Base-by-base conservation (phyloP, 345 rosid genomes). In the Boechera divaricarpa region DNA sequence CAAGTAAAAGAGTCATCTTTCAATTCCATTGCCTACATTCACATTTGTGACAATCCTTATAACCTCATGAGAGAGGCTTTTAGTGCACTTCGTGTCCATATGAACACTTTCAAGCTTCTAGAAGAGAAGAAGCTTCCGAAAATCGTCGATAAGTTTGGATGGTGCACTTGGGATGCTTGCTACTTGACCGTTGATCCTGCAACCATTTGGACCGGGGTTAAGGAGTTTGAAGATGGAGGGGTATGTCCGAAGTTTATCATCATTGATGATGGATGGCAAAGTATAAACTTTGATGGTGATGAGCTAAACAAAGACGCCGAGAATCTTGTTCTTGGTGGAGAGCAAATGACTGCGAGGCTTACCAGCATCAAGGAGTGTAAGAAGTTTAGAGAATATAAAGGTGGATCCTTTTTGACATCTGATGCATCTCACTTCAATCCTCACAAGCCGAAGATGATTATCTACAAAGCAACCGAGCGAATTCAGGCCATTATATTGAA, bases 111-210 rank as follows among this genome's bases (percentile, higher is more conserved):
- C 69, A 86, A 81, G 87, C 90, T 91, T 36, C 28, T 90, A 49
- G 98, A 90, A 81, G 98, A 90, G 86, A 94, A 91, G 80, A 73
- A 42, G 16, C 83, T 60, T 12, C 94, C 96, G 2, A 62, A 82
- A 5, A 71, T 91, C 28, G 75, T 83, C 8, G 85, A 91, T 63
- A 91, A 91, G 83, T 94, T 94, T 38, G 98, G 98, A 29, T 91
- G 97, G 97, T 94, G 98, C 80, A 94, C 98, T 48, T 94, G 97
- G 98, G 97, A 94, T 78, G 93, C 97, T 6, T 87, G 91, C 63
- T 94, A 90, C 81, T 84, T 94, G 21, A 89, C 93, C 0, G 96
- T 94, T 11, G 92, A 91, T 65, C 98, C 98, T 0, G 81, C 83
- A 9, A 90, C 91, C 4, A 74, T 87, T 15, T 91, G 97, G 93